Evolutionary conservation across 352 stramenopile genomes (phyloP), one percentile per base, ranked within the genome.

Genomic region (Phytophthora brassicae): DNA sequence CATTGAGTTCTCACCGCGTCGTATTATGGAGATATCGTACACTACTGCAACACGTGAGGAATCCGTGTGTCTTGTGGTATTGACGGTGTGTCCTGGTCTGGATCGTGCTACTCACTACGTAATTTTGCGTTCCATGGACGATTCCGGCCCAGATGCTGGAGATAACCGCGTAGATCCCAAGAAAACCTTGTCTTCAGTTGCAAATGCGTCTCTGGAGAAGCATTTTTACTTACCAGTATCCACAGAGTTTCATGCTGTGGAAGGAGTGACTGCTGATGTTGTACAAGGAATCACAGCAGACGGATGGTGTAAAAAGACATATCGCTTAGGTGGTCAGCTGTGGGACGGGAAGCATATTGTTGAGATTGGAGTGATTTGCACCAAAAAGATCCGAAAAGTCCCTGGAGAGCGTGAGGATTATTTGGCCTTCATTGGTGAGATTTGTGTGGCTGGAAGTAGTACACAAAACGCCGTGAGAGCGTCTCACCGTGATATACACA

Each of bases 261-360:
- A 72, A 11, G 54, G 45, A 11, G 59, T 47, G 9, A 55, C 29
- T 55, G 12, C 22, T 46, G 43, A 66, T 35, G 60, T 28, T 17
- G 51, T 54, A n/a, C 43, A 62, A 54, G 65, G 52, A 39, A 59
- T 72, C 42, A 68, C 63, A 8, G 14, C 29, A 22, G 59, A 59
- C 17, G 53, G 50, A 41, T 80, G 72, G 72, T 63, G 66, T 33
- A 75, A 75, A 31, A 80, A 80, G 58, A 75, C 61, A 11, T 77
- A 77, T 48, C 60, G 68, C 22, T 35, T 80, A 22, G 68, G 68
- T 17, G 61, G 72, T 2, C 71, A 77, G 47, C 38, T 77, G n/a
- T 80, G 68, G 68, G 68, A 77, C 22, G 56, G 72, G 24, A 77
- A 77, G 35, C 72, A 80, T 52, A 74, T 80, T 51, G 68, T 80